Conservation (phyloP, 1,284 basidiomycete species). For the Caloboletus inedulis region DNA sequence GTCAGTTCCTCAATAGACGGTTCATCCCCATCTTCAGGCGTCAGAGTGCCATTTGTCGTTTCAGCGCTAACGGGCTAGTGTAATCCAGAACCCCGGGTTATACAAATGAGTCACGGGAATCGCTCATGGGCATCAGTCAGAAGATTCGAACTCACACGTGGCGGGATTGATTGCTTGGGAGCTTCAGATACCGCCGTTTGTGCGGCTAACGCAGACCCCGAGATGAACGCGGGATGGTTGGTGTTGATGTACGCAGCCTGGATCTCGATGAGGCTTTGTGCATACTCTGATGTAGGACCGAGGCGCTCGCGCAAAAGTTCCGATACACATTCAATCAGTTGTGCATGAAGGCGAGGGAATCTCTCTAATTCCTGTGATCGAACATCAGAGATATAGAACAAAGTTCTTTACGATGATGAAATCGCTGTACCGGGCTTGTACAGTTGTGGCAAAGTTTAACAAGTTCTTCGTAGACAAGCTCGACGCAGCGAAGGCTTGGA, state of each 20-base stretch:
- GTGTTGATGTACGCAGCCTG: constrained; percentile 99
- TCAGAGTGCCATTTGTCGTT: constrained; percentile 49
- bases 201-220: constrained; percentile 62
- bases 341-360: constrained; percentile 91
- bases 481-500: constrained; percentile 93
- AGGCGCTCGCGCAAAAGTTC: constrained; percentile 93
- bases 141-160: constrained; percentile 46
- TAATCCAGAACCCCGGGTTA: constrained; percentile 6
- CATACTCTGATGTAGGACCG: constrained; percentile 95
- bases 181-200: constrained; percentile 43
- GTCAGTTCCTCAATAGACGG: constrained; percentile 51
- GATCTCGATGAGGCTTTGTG: constrained; percentile 93
- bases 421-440: constrained; percentile 70
- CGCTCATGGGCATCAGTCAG: constrained; percentile 5
- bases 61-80: constrained; percentile 56
- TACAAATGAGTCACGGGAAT: constrained; percentile 6
- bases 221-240: constrained; percentile 89
- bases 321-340: constrained; percentile 96
- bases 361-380: constrained; percentile 84
- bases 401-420: neutral
- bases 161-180: constrained; percentile 41
- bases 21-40: constrained; percentile 56
- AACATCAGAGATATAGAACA: constrained; percentile 8
- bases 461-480: constrained; percentile 97
- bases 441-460: constrained; percentile 99